These are phyloP conservation scores for Sesbania bispinosa DNA, from an alignment of 306 rosid species.

Conservation along the genomic window DNA sequence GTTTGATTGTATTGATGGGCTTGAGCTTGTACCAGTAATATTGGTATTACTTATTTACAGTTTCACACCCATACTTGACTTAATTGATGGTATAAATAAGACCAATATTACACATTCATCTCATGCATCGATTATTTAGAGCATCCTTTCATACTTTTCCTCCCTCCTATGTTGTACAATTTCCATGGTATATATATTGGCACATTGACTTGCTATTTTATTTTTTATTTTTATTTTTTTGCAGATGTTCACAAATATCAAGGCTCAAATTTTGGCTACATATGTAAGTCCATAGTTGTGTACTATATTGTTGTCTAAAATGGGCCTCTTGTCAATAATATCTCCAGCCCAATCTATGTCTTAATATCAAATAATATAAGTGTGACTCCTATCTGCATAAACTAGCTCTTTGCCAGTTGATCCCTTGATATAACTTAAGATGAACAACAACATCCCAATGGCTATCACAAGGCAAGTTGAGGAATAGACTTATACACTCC, in stretches of 20 bases:
- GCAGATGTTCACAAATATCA: conserved; percentile 43
- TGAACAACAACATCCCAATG: too few species aligned
- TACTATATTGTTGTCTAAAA: not conserved
- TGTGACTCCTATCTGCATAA: too few species aligned
- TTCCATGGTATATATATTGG: not conserved
- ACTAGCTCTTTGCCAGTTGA: too few species aligned
- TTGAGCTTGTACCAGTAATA: not conserved
- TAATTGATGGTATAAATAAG: not conserved
- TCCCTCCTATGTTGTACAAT: not conserved
- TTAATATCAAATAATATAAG: too few species aligned
- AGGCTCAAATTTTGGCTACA: conserved; percentile 44
- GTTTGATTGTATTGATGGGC: not conserved
- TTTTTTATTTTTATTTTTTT: too few species aligned
- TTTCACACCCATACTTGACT: not conserved
- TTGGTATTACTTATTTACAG: too few species aligned
- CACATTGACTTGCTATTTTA: conserved; percentile 12
- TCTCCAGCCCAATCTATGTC: too few species aligned
- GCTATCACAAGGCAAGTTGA: too few species aligned
- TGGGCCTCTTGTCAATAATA: too few species aligned
- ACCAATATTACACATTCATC: not conserved
- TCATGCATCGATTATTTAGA: not conserved
- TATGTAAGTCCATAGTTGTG: conserved; percentile 36
- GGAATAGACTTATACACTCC: too few species aligned
- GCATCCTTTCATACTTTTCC: not conserved
- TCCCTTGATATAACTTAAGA: too few species aligned